Percentiles rank a stretch among this genome's conserved stretches.
Conservation (phyloP, 768 basidiomycete species). For the Russula abietina region DNA sequence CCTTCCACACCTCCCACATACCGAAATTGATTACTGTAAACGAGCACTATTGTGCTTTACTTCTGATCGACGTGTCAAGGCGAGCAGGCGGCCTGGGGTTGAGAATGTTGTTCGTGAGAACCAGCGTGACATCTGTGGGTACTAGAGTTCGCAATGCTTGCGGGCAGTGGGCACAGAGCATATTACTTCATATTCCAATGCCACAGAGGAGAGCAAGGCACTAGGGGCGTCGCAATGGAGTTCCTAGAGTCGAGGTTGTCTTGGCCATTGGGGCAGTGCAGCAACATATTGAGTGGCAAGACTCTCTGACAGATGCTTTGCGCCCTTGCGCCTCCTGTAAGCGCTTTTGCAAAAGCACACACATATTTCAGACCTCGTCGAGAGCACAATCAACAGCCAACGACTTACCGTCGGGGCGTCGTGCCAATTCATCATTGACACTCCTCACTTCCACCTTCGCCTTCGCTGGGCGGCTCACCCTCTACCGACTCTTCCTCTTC, state of each 20-base stretch:
- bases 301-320: background rate
- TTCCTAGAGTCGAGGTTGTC: background rate
- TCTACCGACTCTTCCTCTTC: slow-evolving; percentile 51
- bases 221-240: background rate
- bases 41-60: background rate
- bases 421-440: background rate
- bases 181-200: background rate
- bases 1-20: background rate
- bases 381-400: background rate
- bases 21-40: background rate
- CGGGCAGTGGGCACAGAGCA: background rate
- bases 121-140: background rate
- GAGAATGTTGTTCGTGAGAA: no score
- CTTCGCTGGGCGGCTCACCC: slow-evolving; percentile 36
- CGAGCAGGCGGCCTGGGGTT: background rate
- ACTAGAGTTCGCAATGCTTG: background rate
- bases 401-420: background rate
- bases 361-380: background rate
- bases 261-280: background rate
- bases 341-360: background rate
- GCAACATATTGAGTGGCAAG: background rate
- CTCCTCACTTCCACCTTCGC: slow-evolving; percentile 27
- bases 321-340: background rate
- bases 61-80: background rate
- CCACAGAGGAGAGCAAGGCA: background rate